phyloP scores from a whole-genome alignment of 495 filamentous ascomycete genomes.

The Penicillium coffeae region DNA sequence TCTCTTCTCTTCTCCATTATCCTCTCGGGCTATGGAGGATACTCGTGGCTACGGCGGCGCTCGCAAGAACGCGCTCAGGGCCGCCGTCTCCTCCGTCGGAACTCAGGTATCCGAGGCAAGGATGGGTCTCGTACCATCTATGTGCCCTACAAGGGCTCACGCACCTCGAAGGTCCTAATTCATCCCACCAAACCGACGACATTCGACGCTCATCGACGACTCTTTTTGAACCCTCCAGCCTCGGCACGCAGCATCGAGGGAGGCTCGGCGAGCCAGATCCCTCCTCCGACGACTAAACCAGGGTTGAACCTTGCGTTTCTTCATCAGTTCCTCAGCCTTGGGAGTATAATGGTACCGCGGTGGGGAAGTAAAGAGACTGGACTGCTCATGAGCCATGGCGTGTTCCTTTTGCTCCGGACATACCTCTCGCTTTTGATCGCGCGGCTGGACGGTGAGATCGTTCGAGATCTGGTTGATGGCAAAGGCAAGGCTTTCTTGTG shows the following conservation, averaged over 20 bases:
- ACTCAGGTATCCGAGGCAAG: conserved; percentile 87
- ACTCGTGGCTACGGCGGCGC: conserved; percentile 64
- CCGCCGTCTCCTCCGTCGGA: conserved; percentile 73
- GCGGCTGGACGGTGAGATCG: conserved; percentile 91
- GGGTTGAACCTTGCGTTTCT: conserved; percentile 97
- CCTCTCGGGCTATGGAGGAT: conserved; percentile 67
- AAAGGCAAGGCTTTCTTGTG: conserved; percentile 84
- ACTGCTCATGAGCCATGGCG: conserved; percentile 72
- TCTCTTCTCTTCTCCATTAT: conserved; percentile 72
- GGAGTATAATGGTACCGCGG: conserved; percentile 95
- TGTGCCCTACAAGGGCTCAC: conserved; percentile 79
- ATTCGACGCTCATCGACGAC: conserved; percentile 90
- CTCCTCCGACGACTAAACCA: conserved; percentile 81
- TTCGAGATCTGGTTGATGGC: conserved; percentile 89
- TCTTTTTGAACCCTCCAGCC: conserved; percentile 87
- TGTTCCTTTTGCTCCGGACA: conserved; percentile 72
- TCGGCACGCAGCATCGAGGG: conserved; percentile 71
- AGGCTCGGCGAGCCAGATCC: conserved; percentile 59
- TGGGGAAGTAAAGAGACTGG: conserved; percentile 95
- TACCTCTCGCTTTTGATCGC: conserved; percentile 93
- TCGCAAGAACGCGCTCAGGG: conserved; percentile 76
- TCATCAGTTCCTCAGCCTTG: conserved; percentile 90
- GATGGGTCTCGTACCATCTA: conserved; percentile 93
- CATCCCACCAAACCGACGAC: conserved; percentile 88
- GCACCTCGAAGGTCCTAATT: conserved; percentile 86